Percentiles rank a stretch among this genome's conserved stretches.
phyloP scores from a whole-genome alignment of 75 land plant species.

The Pinus tabuliformis region DNA sequence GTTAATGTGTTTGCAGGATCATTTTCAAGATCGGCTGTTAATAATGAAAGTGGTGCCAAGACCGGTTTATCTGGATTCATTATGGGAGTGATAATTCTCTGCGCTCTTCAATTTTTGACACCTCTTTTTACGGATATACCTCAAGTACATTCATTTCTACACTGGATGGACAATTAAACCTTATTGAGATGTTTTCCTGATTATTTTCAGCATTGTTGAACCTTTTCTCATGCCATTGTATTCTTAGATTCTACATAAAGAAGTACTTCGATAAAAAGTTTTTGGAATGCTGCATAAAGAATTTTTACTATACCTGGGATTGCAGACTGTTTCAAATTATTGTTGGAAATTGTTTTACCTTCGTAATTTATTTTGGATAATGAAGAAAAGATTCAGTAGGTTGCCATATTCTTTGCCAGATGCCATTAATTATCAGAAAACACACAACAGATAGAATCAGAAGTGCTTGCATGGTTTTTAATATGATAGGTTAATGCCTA shows the following conservation, averaged over 20 bases:
- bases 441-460: not conserved
- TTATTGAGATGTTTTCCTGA: too few relatives aligned
- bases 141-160: slow-evolving; percentile 32
- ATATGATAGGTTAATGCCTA: not conserved
- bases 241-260: not conserved
- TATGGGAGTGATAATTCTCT: slow-evolving; percentile 71
- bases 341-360: too few relatives aligned
- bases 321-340: too few relatives aligned
- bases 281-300: not conserved
- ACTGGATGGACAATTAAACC: not conserved
- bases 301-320: not conserved
- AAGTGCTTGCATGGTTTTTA: not conserved
- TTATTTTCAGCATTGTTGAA: not conserved
- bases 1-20: slow-evolving; percentile 57
- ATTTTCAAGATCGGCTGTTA: slow-evolving; percentile 97
- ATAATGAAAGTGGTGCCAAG: slow-evolving; percentile 92
- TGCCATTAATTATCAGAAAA: not conserved
- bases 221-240: not conserved
- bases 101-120: slow-evolving; percentile 83
- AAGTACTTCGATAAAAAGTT: not conserved
- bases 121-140: slow-evolving; percentile 84
- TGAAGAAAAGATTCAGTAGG: too few relatives aligned
- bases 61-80: slow-evolving; percentile 82
- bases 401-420: too few relatives aligned
- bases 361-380: too few relatives aligned